Evolutionary conservation across 2,329 filamentous ascomycete genomes (phyloP).

Genomic region (Aspergillus versicolor): DNA sequence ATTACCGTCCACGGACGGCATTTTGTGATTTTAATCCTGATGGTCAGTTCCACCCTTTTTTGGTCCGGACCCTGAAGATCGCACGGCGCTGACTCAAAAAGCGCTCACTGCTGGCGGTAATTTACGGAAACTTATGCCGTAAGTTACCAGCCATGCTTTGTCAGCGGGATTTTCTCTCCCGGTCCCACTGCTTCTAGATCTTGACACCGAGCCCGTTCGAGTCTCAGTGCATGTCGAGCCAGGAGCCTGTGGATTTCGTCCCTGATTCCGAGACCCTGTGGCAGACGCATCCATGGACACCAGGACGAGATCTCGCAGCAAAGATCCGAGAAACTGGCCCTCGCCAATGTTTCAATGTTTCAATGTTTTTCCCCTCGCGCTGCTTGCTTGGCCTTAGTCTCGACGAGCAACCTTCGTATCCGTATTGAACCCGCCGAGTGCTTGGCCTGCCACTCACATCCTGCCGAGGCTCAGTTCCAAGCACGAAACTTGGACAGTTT

Average conservation of each 20-base stretch:
- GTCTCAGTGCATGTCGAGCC: neutral
- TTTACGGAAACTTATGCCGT: neutral
- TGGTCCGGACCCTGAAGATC: constrained; percentile 12
- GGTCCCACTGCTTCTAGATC: neutral
- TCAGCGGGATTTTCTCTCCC: neutral
- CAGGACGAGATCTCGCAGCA: too few species aligned
- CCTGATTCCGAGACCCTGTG: too few species aligned
- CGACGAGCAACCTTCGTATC: neutral
- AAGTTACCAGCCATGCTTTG: neutral
- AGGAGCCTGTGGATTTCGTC: too few species aligned
- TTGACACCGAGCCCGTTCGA: neutral
- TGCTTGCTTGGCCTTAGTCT: neutral
- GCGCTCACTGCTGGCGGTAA: neutral
- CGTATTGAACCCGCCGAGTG: neutral
- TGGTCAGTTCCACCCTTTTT: neutral
- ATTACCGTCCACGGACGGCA: neutral
- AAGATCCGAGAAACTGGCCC: too few species aligned
- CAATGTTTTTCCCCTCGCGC: neutral
- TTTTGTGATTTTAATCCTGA: neutral
- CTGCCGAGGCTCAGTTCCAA: neutral
- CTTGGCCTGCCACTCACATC: constrained; percentile 1
- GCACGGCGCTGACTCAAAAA: neutral
- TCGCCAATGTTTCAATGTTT: neutral
- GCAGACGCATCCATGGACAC: too few species aligned
- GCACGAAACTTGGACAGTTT: neutral